Evolutionary conservation across 176 grass and related monocot species (phyloP).

Genomic region (Avena eriantha): DNA sequence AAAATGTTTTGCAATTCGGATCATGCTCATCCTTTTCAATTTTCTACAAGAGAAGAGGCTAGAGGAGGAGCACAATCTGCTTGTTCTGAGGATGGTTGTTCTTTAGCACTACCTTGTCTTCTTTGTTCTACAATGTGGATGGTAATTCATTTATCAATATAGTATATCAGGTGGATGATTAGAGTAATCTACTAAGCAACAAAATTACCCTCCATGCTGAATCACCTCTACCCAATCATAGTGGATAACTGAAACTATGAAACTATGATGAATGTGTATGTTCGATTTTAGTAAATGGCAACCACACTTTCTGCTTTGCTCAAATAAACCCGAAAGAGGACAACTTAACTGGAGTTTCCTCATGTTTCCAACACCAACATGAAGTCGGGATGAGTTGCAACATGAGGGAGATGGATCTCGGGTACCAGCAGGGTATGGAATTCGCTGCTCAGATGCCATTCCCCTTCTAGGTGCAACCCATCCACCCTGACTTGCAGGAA

Average conservation of each 20-base stretch:
- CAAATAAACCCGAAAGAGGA: slow-evolving; percentile 19
- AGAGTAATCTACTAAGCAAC: too few species aligned
- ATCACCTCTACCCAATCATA: slow-evolving; percentile 3
- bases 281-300: neutral
- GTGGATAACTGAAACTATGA: neutral
- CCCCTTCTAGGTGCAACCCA: slow-evolving; percentile 80
- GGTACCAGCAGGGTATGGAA: slow-evolving; percentile 66
- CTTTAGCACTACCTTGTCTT: slow-evolving; percentile 10
- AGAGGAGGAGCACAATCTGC: slow-evolving; percentile 76
- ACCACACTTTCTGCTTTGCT: neutral
- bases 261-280: neutral
- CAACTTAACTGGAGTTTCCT: neutral
- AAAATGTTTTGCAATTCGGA: too few species aligned
- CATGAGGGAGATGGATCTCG: slow-evolving; percentile 72
- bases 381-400: slow-evolving; percentile 58
- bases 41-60: too few species aligned
- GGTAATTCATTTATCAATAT: too few species aligned
- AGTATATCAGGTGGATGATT: too few species aligned
- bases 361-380: slow-evolving; percentile 59
- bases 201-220: neutral
- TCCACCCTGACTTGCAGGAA: slow-evolving; percentile 82
- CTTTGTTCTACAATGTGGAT: neutral
- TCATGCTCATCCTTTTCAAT: too few species aligned
- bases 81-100: slow-evolving; percentile 69
- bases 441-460: slow-evolving; percentile 77